phyloP scores from a whole-genome alignment of 2,329 filamentous ascomycete genomes.

The Pestalotiopsis fici region DNA sequence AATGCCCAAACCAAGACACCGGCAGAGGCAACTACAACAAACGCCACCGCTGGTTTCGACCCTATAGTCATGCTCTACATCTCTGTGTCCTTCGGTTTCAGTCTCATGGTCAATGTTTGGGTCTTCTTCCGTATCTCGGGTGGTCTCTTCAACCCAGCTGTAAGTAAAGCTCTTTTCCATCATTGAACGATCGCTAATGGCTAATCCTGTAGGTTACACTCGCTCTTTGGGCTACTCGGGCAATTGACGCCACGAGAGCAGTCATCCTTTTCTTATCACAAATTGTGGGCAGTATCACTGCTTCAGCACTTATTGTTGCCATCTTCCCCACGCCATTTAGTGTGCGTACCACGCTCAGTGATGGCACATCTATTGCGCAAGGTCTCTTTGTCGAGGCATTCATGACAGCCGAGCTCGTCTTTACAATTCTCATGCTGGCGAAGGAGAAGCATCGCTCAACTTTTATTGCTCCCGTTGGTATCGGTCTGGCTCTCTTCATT shows the following conservation, averaged over 20 bases:
- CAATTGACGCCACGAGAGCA: constrained; percentile 12
- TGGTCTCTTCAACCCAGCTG: constrained; percentile 21
- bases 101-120: constrained; percentile 38
- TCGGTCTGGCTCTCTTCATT: constrained; percentile 63
- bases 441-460: constrained; percentile 65
- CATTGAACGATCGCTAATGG: background rate
- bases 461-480: constrained; percentile 62
- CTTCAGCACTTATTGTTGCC: constrained; percentile 33
- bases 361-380: constrained; percentile 43
- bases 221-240: constrained; percentile 14
- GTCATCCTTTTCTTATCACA: constrained; percentile 15
- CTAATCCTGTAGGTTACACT: constrained; percentile 11
- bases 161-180: constrained; percentile 12
- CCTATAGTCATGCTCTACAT: constrained; percentile 29
- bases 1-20: constrained; percentile 28
- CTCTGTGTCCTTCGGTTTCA: constrained; percentile 31
- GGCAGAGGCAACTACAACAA: constrained; percentile 14
- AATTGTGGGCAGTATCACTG: constrained; percentile 19
- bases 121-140: constrained; percentile 39
- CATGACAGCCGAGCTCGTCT: constrained; percentile 53
- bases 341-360: constrained; percentile 46
- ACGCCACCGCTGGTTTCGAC: constrained; percentile 16
- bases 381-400: constrained; percentile 59
- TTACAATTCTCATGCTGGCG: constrained; percentile 60
- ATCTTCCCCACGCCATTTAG: constrained; percentile 49